Evolutionary conservation across 352 stramenopile species (phyloP).

Genomic region (Globisporangium radiosum): DNA sequence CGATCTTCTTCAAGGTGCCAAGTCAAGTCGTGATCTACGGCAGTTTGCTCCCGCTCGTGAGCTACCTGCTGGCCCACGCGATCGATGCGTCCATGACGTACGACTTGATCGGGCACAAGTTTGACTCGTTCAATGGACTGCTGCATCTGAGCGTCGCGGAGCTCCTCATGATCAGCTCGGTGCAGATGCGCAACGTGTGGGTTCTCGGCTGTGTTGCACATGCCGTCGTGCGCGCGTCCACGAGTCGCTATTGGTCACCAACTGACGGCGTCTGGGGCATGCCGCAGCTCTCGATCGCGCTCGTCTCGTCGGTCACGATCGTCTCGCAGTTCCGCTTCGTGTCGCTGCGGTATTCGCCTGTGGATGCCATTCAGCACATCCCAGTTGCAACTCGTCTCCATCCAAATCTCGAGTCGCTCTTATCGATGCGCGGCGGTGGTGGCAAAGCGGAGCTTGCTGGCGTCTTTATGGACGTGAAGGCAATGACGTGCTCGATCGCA

Average conservation of each 20-base stretch:
- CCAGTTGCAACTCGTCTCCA: background rate
- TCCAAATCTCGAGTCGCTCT: background rate
- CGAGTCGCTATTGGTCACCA: background rate
- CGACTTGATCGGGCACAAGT: conserved; percentile 7
- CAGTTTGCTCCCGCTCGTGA: conserved; percentile 15
- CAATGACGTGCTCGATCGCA: background rate
- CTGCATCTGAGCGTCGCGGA: conserved; percentile 4
- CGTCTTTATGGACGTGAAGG: conserved; percentile 9
- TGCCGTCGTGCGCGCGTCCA: background rate
- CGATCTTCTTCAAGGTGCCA: conserved; percentile 13
- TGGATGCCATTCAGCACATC: background rate
- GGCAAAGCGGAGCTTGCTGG: conserved; percentile 1
- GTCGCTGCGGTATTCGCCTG: background rate
- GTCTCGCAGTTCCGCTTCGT: conserved; percentile 12
- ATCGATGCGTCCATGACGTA: conserved; percentile 19
- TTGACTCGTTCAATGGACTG: conserved; percentile 9
- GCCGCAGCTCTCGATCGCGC: conserved; percentile 14
- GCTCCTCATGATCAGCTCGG: conserved; percentile 10
- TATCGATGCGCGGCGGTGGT: background rate
- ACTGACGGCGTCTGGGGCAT: conserved; percentile 3
- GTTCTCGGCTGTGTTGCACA: conserved; percentile 8
- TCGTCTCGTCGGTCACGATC: conserved; percentile 14
- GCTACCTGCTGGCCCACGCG: conserved; percentile 16
- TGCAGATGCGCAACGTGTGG: conserved; percentile 22
- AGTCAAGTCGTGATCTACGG: conserved; percentile 19